A percentile compares a stretch with the other conserved stretches of the same genome.
Evolutionary conservation across 2,329 filamentous ascomycete species (phyloP).

Genomic region (Sporothrix brasiliensis): DNA sequence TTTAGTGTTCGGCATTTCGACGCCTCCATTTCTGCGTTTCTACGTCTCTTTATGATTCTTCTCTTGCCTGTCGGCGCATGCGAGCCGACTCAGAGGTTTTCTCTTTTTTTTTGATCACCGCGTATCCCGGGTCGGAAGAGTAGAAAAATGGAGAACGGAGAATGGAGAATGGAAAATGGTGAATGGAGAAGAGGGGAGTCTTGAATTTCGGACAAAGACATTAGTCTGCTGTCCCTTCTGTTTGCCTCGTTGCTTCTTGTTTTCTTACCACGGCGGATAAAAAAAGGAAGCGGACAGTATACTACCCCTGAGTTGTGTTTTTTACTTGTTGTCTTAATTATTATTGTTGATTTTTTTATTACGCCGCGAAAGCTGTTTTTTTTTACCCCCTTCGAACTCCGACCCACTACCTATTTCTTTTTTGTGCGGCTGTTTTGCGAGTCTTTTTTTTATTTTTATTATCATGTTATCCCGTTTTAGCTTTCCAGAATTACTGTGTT

Average conservation of each 20-base stretch:
- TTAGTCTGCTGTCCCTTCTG: background rate
- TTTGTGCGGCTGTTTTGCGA: conserved; percentile 19
- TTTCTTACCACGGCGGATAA: conserved; percentile 18
- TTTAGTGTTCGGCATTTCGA: background rate
- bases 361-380: conserved; percentile 6
- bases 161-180: conserved; percentile 18
- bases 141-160: conserved; percentile 20
- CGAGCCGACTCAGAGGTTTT: conserved; percentile 3
- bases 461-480: conserved; percentile 12
- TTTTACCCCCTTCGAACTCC: too few species aligned
- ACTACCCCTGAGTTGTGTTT: conserved; percentile 28
- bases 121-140: background rate
- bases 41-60: background rate
- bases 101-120: background rate
- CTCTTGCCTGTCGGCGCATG: conserved; percentile 4
- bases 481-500: conserved; percentile 17
- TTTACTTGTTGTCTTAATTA: conserved; percentile 30
- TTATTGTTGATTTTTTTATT: conserved; percentile 11
- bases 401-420: background rate
- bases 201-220: background rate
- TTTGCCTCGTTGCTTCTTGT: conserved; percentile 2
- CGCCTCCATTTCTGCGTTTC: background rate
- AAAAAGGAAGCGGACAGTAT: conserved; percentile 30
- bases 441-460: background rate
- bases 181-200: conserved; percentile 7